Evolutionary conservation across 306 rosid species (phyloP), one percentile per base, ranked within the genome.

Genomic region (Elaeagnus macrophylla): DNA sequence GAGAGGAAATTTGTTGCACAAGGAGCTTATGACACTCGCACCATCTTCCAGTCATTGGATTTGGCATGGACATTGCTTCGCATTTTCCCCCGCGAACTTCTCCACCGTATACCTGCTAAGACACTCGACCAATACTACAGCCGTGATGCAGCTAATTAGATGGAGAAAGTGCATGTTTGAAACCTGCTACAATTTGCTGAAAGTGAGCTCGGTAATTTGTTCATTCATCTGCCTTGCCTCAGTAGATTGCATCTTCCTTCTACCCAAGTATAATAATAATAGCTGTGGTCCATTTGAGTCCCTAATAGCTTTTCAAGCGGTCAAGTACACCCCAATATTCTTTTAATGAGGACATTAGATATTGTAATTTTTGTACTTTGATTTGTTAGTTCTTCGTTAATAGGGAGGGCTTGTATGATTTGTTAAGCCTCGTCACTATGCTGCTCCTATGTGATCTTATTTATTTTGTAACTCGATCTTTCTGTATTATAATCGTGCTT

Each of bases 81-180:
- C 47, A 93, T 93, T 51, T 93, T 93, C 86, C 99, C 99, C 5
- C 99, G 99, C 12, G 99, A 93, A 75, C 99, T 93, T 67, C 96
- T 93, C 77, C 99, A 93, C 72, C 96, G 99, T 75, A 93, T 93
- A 43, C 99, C 99, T 37, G 90, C 89, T 25, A 93, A 93, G 82
- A 87, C 96, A 48, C 99, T 93, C 36, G 99, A 93, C 44, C 85
- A 42, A 63, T 93, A 39, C 70, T 93, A 93, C 73, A 93, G 85
- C 81, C 81, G 99, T 57, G 99, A 93, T 64, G 80, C 95, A 49
- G 75, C 82, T 40, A 84, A 91, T 73, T 87, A 79, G 63, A 50
- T 39, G 40, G 38, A 60, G 65, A 56, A 55, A 7, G 61, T 56
- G 56, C 72, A 10, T 25, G 12, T 37, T 19, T 59, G 71, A 54